Evolutionary conservation across 805 yeast genomes (phyloP), one percentile per base, ranked within the genome.

Genomic region (Wickerhamomyces rabaulensis): DNA sequence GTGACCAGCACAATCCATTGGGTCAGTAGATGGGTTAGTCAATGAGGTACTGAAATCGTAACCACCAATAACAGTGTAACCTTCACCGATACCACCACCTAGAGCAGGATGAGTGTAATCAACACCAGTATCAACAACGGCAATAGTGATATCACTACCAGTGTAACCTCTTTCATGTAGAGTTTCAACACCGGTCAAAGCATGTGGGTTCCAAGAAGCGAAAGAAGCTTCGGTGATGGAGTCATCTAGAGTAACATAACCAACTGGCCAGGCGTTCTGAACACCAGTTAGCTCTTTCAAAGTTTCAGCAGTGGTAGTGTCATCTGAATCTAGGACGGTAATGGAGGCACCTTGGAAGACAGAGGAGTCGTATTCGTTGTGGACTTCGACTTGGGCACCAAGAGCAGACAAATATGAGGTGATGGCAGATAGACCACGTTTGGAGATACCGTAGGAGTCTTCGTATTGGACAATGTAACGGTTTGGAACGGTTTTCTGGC

Each of bases 1-100:
- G 26, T 52, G 56, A 19, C 56, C 56, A 8, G 29, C 44, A 48
- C 54, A 50, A 43, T 52, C 56, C 45, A 43, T 46, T 35, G 50
- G 50, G 16, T 50, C 50, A 17, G 17, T 12, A 13, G 47, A 23
- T 29, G 56, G 54, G 27, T 48, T 44, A 8, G 29, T 9, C 1
- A 39, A 27, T 19, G 50, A 50, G 2, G 15, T 31, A 37, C 23
- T 20, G 46, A 46, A 50, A 39, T 50, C 53, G 25, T 46, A 46
- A 40, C 56, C 56, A 26, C 52, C 49, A 36, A 45, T 20, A 22
- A 52, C 39, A 21, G 48, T 42, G 44, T 20, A 52, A 19, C 39
- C 41, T 15, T 37, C 23, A 44, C 50, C 50, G 20, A 47, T 37
- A 13, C 50, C 50, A 40, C 50, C 50, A 43, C 50, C 50, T 7